Percentiles rank a stretch among this genome's conserved stretches.
These are phyloP conservation scores for Plectosphaerella cucumerina DNA, from an alignment of 2,329 filamentous ascomycete genomes.

Conservation along the genomic window DNA sequence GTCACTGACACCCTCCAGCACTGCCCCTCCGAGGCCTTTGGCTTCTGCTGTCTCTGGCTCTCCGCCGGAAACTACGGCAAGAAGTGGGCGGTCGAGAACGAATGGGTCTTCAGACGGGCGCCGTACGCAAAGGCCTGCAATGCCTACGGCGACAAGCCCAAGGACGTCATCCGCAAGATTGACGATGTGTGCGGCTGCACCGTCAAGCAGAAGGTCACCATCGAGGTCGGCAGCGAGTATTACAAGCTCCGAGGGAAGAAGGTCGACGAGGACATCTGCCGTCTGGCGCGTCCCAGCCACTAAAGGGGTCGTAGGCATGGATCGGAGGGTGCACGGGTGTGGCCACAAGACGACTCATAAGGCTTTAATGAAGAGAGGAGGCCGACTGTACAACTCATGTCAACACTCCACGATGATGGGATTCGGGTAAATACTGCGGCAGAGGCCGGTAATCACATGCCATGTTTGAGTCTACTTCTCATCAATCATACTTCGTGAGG, in stretches of 20 bases:
- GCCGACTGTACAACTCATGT: too few species aligned
- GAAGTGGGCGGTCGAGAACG: constrained; percentile 4
- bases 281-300: background rate
- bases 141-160: constrained; percentile 1
- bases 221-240: constrained; percentile 4
- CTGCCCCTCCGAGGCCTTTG: constrained; percentile 8
- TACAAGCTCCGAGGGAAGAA: constrained; percentile 1
- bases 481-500: too few species aligned
- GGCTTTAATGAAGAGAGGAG: too few species aligned
- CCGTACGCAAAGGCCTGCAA: constrained; percentile 5
- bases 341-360: too few species aligned
- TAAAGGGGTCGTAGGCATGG: too few species aligned
- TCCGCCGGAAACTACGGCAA: constrained; percentile 1
- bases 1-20: constrained; percentile 5
- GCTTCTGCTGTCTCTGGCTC: constrained; percentile 9
- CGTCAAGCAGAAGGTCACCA: constrained; percentile 5
- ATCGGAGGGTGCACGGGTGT: too few species aligned
- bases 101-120: constrained; percentile 1
- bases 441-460: too few species aligned
- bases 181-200: constrained; percentile 10
- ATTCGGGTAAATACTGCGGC: too few species aligned
- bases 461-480: too few species aligned
- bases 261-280: background rate
- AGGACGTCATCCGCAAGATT: constrained; percentile 5
- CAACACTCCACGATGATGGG: too few species aligned